Evolutionary conservation across 345 rosid species (phyloP), one percentile per base, ranked within the genome.

Genomic region (Dipteronia sinensis): DNA sequence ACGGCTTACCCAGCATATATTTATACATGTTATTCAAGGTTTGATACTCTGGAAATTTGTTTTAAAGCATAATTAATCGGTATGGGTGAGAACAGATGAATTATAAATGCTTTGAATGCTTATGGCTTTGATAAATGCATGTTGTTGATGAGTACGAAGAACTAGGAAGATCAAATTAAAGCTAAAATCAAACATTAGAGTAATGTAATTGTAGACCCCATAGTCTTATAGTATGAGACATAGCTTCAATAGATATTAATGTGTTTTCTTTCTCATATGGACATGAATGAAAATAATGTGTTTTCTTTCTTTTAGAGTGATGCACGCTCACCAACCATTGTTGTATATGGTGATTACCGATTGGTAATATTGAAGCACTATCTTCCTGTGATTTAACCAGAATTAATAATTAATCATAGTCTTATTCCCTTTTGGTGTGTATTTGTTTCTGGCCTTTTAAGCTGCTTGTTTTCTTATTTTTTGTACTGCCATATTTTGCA

Each of bases 401-500:
- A 69, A 22, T 19, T n/a, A 44, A 47, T 73, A 47, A 31, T 44
- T 74, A 1, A 23, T 61, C 68, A 5, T 7, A 65, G 29, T 16
- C n/a, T 47, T 49, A 55, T 67, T 34, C 56, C 6, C 13, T 75
- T 31, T 29, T 47, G 34, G 29, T 68, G 22, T 67, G 40, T 59
- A 78, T 67, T 53, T 44, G 3, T 64, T 16, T 38, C 62, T 78
- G 42, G 19, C 29, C 29, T 46, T 76, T 34, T 40, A 61, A 82
- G 70, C 44, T 82, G 76, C 76, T 66, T 63, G 72, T 81, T 73
- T 82, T 80, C 31, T 74, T 72, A 74, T 82, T 62, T 65, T 13
- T 73, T 25, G 31, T 76, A 63, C 23, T 4, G 3, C 46, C 62
- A 75, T 75, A 56, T 85, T 59, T 79, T 87, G 80, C 90, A 90